A percentile compares a stretch with the other conserved stretches of the same genome.
phyloP scores from a whole-genome alignment of 768 basidiomycete species.

The Cystobasidium tubakii region DNA sequence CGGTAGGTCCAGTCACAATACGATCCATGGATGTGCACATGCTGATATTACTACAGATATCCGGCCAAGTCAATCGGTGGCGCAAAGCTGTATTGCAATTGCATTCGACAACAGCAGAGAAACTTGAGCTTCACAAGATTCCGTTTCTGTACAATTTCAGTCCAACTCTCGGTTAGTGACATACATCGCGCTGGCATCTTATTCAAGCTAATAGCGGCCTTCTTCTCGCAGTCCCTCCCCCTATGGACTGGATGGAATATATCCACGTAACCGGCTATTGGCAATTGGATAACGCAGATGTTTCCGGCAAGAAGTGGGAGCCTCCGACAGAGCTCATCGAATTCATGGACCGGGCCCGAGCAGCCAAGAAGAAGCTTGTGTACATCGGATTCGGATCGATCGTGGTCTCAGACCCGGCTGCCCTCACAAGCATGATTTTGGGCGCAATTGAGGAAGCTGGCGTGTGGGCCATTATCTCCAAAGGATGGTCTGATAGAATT shows the following conservation, averaged over 20 bases:
- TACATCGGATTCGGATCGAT: conserved; percentile 98
- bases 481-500: conserved; percentile 94
- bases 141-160: conserved; percentile 98
- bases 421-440: conserved; percentile 83
- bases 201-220: no score
- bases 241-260: conserved; percentile 98
- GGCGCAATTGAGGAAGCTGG: conserved; percentile 81
- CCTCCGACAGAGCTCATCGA: conserved; percentile 71
- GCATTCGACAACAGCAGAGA: conserved; percentile 77
- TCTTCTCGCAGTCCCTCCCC: conserved; percentile 71
- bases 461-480: conserved; percentile 86
- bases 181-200: no score
- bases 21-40: not conserved
- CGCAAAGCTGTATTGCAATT: conserved; percentile 69
- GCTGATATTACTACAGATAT: conserved; percentile 51
- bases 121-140: conserved; percentile 94
- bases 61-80: conserved; percentile 94
- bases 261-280: conserved; percentile 94
- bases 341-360: conserved; percentile 75
- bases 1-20: conserved; percentile 44
- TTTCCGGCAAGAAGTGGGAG: conserved; percentile 73
- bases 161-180: conserved; percentile 30
- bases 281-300: conserved; percentile 90
- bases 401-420: conserved; percentile 86
- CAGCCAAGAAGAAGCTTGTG: conserved; percentile 75